Evolutionary conservation across 2,329 filamentous ascomycete species (phyloP).

Genomic region (Xylariaceae sp.): DNA sequence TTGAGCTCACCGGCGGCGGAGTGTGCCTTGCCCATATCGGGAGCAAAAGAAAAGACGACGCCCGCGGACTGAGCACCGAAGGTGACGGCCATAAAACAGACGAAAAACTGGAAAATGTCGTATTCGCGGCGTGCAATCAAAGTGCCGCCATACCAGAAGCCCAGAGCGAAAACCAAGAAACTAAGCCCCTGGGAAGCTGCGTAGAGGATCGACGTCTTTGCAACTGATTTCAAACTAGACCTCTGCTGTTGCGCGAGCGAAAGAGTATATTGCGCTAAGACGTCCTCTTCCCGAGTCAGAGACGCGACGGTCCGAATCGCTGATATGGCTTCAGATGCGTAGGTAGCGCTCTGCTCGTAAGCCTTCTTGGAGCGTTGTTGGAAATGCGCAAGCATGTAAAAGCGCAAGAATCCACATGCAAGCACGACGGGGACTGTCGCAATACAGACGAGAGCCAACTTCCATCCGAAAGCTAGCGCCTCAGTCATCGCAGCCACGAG

Average conservation of each 20-base stretch:
- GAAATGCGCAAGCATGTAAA: conserved; percentile 81
- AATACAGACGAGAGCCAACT: conserved; percentile 81
- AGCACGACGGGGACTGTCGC: conserved; percentile 77
- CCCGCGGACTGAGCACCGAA: conserved; percentile 93
- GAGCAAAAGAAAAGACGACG: conserved; percentile 84
- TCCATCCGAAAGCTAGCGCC: conserved; percentile 80
- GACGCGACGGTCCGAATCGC: conserved; percentile 93
- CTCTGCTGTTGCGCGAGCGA: conserved; percentile 69
- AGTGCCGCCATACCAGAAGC: conserved; percentile 89
- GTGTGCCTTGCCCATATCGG: conserved; percentile 92
- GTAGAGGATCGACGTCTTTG: conserved; percentile 78
- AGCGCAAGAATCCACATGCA: conserved; percentile 82
- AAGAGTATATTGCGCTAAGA: conserved; percentile 70
- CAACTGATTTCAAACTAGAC: conserved; percentile 70
- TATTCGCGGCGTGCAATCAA: conserved; percentile 74
- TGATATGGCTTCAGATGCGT: conserved; percentile 90
- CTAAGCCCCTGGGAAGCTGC: conserved; percentile 82
- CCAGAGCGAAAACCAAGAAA: conserved; percentile 82
- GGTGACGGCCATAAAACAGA: conserved; percentile 85
- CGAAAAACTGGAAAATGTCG: conserved; percentile 83
- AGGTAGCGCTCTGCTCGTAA: conserved; percentile 80
- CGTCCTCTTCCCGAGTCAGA: conserved; percentile 83
- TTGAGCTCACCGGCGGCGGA: conserved; percentile 81
- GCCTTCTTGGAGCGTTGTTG: conserved; percentile 77
- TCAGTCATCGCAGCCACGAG: conserved; percentile 73